Conservation (phyloP, 2,329 filamentous ascomycete genomes). For the Fusarium sp. region DNA sequence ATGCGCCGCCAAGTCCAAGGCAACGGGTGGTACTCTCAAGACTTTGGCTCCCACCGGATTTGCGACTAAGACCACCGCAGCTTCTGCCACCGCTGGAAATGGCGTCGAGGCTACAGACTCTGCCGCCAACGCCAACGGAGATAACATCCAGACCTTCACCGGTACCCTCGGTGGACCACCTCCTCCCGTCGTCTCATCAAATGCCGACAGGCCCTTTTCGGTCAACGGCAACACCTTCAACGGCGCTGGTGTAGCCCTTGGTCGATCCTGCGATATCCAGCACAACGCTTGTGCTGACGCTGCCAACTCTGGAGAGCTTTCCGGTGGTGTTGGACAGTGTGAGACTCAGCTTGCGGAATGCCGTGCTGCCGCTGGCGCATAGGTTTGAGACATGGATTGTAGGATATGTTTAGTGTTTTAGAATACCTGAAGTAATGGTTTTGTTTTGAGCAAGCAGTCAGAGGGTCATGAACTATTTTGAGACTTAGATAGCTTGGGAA, state of each 20-base stretch:
- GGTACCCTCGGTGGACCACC: background rate
- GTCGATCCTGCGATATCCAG: constrained; percentile 6
- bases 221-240: constrained; percentile 12
- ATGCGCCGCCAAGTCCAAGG: background rate
- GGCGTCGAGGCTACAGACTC: background rate
- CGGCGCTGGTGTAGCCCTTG: background rate
- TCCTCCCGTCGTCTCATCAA: background rate
- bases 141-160: constrained; percentile 2
- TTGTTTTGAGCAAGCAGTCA: too few relatives aligned
- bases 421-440: background rate
- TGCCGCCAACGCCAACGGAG: background rate
- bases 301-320: constrained; percentile 8
- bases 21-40: background rate
- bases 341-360: background rate
- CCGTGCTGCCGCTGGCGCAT: background rate
- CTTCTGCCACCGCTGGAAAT: background rate
- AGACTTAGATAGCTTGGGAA: too few relatives aligned
- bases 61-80: background rate
- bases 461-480: too few relatives aligned
- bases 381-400: background rate
- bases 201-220: constrained; percentile 1
- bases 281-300: constrained; percentile 6
- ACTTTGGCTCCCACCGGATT: background rate
- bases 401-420: background rate
- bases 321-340: background rate